Base-by-base conservation (phyloP, 371 early-diverging fungal genomes). In the Circinella umbellata region DNA sequence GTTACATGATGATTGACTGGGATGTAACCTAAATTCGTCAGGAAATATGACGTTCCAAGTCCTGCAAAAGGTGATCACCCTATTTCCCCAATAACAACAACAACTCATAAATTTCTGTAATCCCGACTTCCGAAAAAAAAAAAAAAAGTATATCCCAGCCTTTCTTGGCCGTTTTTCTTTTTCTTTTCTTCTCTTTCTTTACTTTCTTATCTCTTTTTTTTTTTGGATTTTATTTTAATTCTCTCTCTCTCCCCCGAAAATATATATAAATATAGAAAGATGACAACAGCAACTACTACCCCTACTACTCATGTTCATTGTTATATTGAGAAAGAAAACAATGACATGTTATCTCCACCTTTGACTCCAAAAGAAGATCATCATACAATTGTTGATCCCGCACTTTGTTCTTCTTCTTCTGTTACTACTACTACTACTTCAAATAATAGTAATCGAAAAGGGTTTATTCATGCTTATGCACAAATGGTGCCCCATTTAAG, bases 401-500 rank as follows among this genome's bases (percentile, higher is more conserved):
- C 27, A 27, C 27, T 27, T 27, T 42, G 47, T 9, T 15, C 47
- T 9, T 47, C 47, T 9, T 47, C 47, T 9, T 47, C 11, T 47
- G 47, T 15, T 47, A 15, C 47, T 15, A 27, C 27, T 47, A 15
- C 47, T 15, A 27, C 27, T 11, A 42, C 67, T 27, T 20, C 61
- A 47, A 34, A 7, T 9, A 46, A 38, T 39, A 57, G 35, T 59
- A 51, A 61, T 51, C 42, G 64, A 47, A 57, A 72, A 57, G 55
- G 48, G 37, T 60, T 72, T 53, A 68, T 68, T 20, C 66, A 72
- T 54, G 64, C 68, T 46, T 69, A 72, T 61, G 68, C 68, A 60
- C 63, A 60, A 11, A 72, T 68, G 68, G 72, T 64, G 47, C 72
- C 67, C 15, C 57, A 61, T 72, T 66, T 72, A 11, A 46, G 64